Evolutionary conservation across 257 asterid genomes (phyloP), one percentile per base, ranked within the genome.

Genomic region (Phtheirospermum japonicum): DNA sequence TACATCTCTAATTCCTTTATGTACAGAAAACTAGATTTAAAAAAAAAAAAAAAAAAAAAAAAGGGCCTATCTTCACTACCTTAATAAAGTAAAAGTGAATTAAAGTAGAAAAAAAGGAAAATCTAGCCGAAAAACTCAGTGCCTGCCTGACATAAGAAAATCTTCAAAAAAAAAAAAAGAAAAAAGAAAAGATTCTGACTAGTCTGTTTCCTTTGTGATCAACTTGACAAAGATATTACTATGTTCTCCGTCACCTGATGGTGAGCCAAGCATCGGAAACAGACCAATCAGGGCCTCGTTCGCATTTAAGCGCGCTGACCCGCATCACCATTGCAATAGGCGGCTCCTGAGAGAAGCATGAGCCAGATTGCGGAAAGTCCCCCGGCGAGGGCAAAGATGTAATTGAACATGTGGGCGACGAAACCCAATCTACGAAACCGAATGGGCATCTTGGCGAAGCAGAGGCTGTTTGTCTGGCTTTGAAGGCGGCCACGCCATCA

Each of bases 191-290:
- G 1, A 11, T 40, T 17, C 14, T n/a, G 7, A 13, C 50, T 42
- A 3, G 1, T 42, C 49, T 42, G 7, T 16, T n/a, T n/a, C 23
- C 2, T 6, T 46, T 16, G 20, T 18, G 26, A 46, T 46, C 8
- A 49, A 51, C 2, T 51, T 11, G 57, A 51, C 57, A 3, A 51
- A 20, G 18, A 9, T 28, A 33, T 60, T 60, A 5, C 7, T 7
- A n/a, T n/a, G n/a, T n/a, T 11, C 23, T 36, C 40, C 65, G 51
- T 80, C 83, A 82, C 77, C 96, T 83, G n/a, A 83, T 40, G 31
- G 73, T 75, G 79, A 84, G 57, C 97, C 97, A 89, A 19, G 69
- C 88, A 14, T 71, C 86, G 6, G 78, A 59, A 54, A 28, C 73
- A 52, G 83, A 71, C 87, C 91, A 82, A 65, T 76, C 59, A 23